Conservation (phyloP, 2,329 filamentous ascomycete genomes). For the Ilyonectria destructans region DNA sequence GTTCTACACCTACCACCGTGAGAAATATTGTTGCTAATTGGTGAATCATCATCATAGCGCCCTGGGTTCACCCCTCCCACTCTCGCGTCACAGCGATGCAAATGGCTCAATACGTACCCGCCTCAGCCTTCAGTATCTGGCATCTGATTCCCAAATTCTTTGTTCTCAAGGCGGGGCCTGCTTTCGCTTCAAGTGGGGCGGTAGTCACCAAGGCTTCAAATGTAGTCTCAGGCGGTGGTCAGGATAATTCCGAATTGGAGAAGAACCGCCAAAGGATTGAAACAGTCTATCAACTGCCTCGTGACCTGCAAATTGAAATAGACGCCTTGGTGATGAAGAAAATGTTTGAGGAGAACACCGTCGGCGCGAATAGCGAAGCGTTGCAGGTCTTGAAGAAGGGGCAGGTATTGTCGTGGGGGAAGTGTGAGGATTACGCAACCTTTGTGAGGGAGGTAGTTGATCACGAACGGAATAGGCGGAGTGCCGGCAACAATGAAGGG, state of each 20-base stretch:
- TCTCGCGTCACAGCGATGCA: conserved; percentile 21
- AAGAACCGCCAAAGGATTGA: conserved; percentile 25
- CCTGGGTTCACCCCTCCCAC: conserved; percentile 25
- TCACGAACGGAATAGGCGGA: conserved; percentile 5
- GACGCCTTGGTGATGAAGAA: conserved; percentile 17
- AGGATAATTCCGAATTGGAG: conserved; percentile 20
- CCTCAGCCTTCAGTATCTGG: conserved; percentile 31
- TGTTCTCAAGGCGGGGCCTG: conserved; percentile 25
- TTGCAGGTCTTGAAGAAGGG: conserved; percentile 39
- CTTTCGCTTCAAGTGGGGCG: conserved; percentile 29
- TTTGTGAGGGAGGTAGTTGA: conserved; percentile 31
- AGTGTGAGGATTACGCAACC: conserved; percentile 31
- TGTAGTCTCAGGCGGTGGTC: conserved; percentile 11
- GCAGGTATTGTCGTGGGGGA: conserved; percentile 27
- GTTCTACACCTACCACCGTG: neutral
- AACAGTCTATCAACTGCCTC: conserved; percentile 25
- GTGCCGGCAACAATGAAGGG: neutral
- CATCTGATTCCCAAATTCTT: conserved; percentile 34
- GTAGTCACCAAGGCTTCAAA: conserved; percentile 26
- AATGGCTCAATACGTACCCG: conserved; percentile 28
- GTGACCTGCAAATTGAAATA: conserved; percentile 29
- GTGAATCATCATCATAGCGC: conserved; percentile 16
- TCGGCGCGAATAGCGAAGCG: conserved; percentile 40
- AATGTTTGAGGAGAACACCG: conserved; percentile 40
- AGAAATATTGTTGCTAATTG: neutral